Conservation (phyloP, 768 basidiomycete genomes). For the Tricholoma sp. region DNA sequence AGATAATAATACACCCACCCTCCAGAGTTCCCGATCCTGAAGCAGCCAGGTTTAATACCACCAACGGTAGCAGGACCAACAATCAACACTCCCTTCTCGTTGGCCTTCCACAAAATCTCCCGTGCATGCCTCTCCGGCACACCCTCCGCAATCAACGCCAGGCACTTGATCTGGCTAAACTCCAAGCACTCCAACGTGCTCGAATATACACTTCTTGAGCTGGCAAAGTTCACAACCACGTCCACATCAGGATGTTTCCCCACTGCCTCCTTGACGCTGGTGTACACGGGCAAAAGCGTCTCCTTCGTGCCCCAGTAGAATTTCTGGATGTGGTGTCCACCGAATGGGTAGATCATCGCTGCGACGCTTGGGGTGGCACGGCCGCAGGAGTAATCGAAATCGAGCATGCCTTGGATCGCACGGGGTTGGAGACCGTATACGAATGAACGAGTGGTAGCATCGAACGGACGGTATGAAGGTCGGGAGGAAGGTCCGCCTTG, state of each 20-base stretch:
- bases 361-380: constrained; percentile 88
- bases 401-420: constrained; percentile 94
- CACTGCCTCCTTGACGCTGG: constrained; percentile 82
- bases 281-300: constrained; percentile 97
- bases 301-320: constrained; percentile 99
- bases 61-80: constrained; percentile 96
- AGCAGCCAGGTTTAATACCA: constrained; percentile 99
- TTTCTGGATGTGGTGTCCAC: constrained; percentile 99
- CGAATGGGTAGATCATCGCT: constrained; percentile 99
- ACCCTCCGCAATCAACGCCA: constrained; percentile 98
- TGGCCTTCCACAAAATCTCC: constrained; percentile 88
- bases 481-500: constrained; percentile 38
- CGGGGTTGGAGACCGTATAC: constrained; percentile 99
- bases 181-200: constrained; percentile 90
- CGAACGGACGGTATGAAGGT: constrained; percentile 88
- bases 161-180: constrained; percentile 46
- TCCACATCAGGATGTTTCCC: constrained; percentile 96
- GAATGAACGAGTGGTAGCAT: constrained; percentile 89
- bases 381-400: constrained; percentile 99
- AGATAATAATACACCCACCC: constrained; percentile 47
- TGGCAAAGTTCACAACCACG: constrained; percentile 97
- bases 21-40: constrained; percentile 99
- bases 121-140: constrained; percentile 97
- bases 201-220: constrained; percentile 88
- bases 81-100: constrained; percentile 84